Percentiles rank a stretch among this genome's conserved stretches.
phyloP scores from a whole-genome alignment of 306 rosid genomes.

The Purshia tridentata region DNA sequence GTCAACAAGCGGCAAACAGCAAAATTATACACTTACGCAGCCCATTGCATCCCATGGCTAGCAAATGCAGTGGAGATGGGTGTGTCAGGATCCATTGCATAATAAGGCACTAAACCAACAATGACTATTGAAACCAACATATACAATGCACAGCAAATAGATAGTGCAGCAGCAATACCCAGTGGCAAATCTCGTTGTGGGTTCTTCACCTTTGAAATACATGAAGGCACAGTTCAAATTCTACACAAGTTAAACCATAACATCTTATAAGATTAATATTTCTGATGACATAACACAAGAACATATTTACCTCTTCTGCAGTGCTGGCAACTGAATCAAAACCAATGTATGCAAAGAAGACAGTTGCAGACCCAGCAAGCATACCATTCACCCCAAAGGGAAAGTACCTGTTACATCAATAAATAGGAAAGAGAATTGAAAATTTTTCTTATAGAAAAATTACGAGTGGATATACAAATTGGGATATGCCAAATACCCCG shows the following conservation, averaged over 20 bases:
- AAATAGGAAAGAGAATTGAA: conserved; percentile 20
- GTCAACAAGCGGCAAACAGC: conserved; percentile 6
- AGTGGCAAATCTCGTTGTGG: conserved; percentile 92
- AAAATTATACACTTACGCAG: conserved; percentile 60
- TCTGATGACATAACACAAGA: conserved; percentile 6
- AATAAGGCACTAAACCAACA: conserved; percentile 90
- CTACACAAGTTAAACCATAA: conserved; percentile 5
- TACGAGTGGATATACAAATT: conserved; percentile 4
- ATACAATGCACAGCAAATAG: conserved; percentile 80
- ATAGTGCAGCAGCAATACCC: conserved; percentile 71
- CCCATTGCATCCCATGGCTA: conserved; percentile 83
- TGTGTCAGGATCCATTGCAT: conserved; percentile 86
- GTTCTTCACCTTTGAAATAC: conserved; percentile 67
- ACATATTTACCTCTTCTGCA: conserved; percentile 77
- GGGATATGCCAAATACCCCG: conserved; percentile 49
- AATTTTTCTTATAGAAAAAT: conserved; percentile 9
- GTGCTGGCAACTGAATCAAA: conserved; percentile 92
- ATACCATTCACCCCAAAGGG: conserved; percentile 90
- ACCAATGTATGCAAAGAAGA: conserved; percentile 91
- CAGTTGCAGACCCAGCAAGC: conserved; percentile 98
- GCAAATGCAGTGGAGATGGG: conserved; percentile 91
- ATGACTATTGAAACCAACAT: conserved; percentile 81
- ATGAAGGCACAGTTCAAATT: conserved; percentile 19
- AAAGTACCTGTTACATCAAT: conserved; percentile 52
- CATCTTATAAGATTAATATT: neutral